These are phyloP conservation scores for Zygosaccharomyces pseudobailii DNA, from an alignment of 1,139 yeast genomes.

Conservation along the genomic window DNA sequence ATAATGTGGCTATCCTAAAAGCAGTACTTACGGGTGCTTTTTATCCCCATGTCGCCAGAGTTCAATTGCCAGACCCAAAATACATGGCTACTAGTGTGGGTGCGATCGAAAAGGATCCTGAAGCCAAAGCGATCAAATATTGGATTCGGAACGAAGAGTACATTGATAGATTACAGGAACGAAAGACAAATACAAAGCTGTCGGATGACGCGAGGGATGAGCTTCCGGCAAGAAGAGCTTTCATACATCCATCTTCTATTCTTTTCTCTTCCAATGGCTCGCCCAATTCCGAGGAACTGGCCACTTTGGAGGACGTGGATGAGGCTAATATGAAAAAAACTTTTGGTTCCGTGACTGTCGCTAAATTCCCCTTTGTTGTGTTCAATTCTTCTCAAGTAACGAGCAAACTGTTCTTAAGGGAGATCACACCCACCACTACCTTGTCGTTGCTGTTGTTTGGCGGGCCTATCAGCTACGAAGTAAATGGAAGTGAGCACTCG, in stretches of 20 bases:
- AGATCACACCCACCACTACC: slow-evolving; percentile 72
- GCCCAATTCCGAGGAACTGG: slow-evolving; percentile 2
- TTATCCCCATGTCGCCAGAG: slow-evolving; percentile 77
- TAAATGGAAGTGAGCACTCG: slow-evolving; percentile 43
- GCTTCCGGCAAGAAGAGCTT: slow-evolving; percentile 62
- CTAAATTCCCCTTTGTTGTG: slow-evolving; percentile 52
- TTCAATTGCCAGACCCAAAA: slow-evolving; percentile 77
- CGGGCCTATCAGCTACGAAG: slow-evolving; percentile 67
- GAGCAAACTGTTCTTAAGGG: slow-evolving; percentile 63
- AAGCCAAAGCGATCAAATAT: slow-evolving; percentile 64
- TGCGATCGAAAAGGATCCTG: slow-evolving; percentile 78
- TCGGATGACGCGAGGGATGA: slow-evolving; percentile 6
- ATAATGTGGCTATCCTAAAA: slow-evolving; percentile 49
- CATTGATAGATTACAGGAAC: slow-evolving; percentile 29
- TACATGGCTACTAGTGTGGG: slow-evolving; percentile 69
- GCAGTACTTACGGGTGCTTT: slow-evolving; percentile 75
- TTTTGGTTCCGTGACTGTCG: slow-evolving; percentile 22
- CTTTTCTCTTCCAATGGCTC: slow-evolving; percentile 40
- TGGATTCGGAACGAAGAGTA: slow-evolving; percentile 64
- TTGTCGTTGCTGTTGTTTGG: slow-evolving; percentile 74
- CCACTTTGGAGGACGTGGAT: slow-evolving; percentile 7
- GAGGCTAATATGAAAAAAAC: slow-evolving; percentile 28
- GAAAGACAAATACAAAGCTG: slow-evolving; percentile 1
- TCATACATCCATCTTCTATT: slow-evolving; percentile 79
- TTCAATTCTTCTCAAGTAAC: slow-evolving; percentile 59